Base-by-base conservation (phyloP, 202 grass and related monocot species). In the Musa balbisiana region DNA sequence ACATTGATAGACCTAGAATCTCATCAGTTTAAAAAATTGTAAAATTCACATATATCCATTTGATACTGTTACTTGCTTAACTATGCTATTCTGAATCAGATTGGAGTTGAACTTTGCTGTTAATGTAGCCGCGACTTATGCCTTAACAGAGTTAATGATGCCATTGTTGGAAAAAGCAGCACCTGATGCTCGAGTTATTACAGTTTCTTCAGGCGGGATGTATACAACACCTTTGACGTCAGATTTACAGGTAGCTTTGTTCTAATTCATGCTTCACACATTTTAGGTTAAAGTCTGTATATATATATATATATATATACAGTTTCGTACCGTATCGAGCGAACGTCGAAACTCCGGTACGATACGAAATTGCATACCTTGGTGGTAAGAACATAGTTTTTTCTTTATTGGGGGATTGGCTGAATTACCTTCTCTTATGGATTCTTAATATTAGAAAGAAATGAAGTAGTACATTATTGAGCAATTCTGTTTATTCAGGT, bases 41-140 rank as follows among this genome's bases (percentile, higher is more conserved):
- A 23, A 21, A 72, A 22, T 53, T 23, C n/a, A 13, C n/a, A 33
- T 68, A 20, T 25, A 53, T 14, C 11, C 51, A 21, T 14, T 15
- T 72, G 43, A 13, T 23, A 56, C 51, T 55, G 2, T 51, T 49
- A n/a, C 67, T 27, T 64, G 81, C 51, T 43, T 64, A 2, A 2
- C 10, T 62, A 55, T 72, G 72, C 23, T 22, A 29, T 86, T 26
- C 9, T 66, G 10, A 14, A 84, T 70, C 77, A 97, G 90, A 59
- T 52, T 93, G 79, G 93, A 97, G 78, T 73, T 93, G 64, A 97
- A 89, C 85, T 93, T 97, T 81, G 81, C 90, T 78, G 90, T 91
- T 80, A 97, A 97, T 82, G 90, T 93, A 51, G 93, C 90, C 63
- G 90, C 86, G 69, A 78, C 93, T 75, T 97, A 89, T 72, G 81